Base-by-base conservation (phyloP, 2,329 filamentous ascomycete genomes). In the Dissoconium aciculare region DNA sequence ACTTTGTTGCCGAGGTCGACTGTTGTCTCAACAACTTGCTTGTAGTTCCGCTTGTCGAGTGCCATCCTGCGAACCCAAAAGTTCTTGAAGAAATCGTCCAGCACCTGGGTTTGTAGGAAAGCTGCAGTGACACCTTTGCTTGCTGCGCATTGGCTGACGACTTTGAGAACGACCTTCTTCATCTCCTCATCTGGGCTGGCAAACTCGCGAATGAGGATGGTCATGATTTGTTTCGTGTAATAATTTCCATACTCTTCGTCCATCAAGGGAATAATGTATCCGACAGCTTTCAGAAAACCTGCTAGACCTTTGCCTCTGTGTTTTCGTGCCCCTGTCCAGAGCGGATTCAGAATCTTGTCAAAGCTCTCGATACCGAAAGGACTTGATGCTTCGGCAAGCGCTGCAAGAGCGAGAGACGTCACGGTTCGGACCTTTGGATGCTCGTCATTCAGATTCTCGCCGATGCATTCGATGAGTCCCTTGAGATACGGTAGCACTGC, bases 171-270 rank as follows among this genome's bases (percentile, higher is more conserved):
- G 1, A 98, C 89, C 63, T 98, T 98, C 62, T 95, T 98, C 89
- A 98, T 98, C 58, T 98, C 89, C 57, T 98, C 89, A 43, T 98
- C 89, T 0, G 89, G 89, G 1, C 87, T 94, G 5, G 84, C 80
- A 50, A 98, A 98, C 53, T 98, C 89, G 47, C 89, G 75, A 16
- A 95, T 71, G 10, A 98, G 63, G 48, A 95, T 95, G 56, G 95
- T 89, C 87, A 98, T 95, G 49, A 98, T 94, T 56, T 98, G 85
- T 44, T 76, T 82, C 5, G 89, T 95, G 52, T 98, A 98, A 61
- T 98, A 98, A 54, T 94, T 95, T 58, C 89, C 87, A 55, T 94
- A 95, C 52, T 98, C 89, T 58, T 98, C 89, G 60, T 98, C 89
- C 89, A 98, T 98, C 31, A 98, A 70, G 4, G 89, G 89, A 40